A percentile compares a stretch with the other conserved stretches of the same genome.
These are phyloP conservation scores for Gossypium trilobum DNA, from an alignment of 441 rosid genomes.

Conservation along the genomic window DNA sequence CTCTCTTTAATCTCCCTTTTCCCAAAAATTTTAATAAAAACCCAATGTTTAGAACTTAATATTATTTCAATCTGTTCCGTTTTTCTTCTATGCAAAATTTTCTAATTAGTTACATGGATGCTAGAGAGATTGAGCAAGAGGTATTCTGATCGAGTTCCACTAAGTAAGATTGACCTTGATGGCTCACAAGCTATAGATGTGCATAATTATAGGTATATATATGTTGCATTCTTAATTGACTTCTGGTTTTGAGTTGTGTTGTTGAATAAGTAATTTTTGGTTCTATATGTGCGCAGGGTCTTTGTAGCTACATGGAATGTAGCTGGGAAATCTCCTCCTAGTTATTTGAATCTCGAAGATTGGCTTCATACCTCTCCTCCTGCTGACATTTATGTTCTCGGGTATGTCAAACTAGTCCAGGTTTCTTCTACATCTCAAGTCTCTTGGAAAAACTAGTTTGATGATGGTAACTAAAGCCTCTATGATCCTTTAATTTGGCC, in stretches of 20 bases:
- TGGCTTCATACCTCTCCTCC: conserved; percentile 75
- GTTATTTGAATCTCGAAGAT: conserved; percentile 55
- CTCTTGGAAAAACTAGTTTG: neutral
- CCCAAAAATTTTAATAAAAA: neutral
- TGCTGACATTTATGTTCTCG: conserved; percentile 69
- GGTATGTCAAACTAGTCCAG: conserved; percentile 28
- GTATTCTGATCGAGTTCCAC: conserved; percentile 40
- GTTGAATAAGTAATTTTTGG: conserved; percentile 6
- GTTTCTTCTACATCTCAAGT: neutral
- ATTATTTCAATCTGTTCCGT: neutral
- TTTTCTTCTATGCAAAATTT: neutral
- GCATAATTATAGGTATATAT: conserved; percentile 46
- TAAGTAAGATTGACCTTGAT: conserved; percentile 56
- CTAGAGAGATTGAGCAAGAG: conserved; percentile 30
- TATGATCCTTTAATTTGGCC: conserved; percentile 8
- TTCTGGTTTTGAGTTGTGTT: conserved; percentile 1
- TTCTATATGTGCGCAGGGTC: conserved; percentile 22
- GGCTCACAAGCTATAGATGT: conserved; percentile 52
- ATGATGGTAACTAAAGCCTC: neutral
- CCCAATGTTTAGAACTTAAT: neutral
- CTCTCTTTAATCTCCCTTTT: neutral
- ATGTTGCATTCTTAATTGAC: neutral
- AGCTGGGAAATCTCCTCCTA: conserved; percentile 69
- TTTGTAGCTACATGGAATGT: conserved; percentile 80
- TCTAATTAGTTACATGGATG: neutral